A percentile compares a stretch with the other conserved stretches of the same genome.
Evolutionary conservation across 768 basidiomycete genomes (phyloP).

Genomic region (Holtermanniella nyarrowii): DNA sequence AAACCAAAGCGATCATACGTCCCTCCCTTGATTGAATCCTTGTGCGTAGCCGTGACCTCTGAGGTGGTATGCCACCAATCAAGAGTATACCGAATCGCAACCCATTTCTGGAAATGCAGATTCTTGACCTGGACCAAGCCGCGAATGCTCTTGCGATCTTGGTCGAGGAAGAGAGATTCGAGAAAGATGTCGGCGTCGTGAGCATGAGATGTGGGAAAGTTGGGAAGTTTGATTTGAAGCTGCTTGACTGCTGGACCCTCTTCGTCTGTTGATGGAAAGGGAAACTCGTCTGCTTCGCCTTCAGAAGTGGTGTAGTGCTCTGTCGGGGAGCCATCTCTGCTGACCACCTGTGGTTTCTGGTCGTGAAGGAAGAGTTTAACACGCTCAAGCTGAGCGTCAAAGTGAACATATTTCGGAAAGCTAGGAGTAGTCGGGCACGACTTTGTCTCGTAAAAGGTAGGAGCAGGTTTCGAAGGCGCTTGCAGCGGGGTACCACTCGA

Average conservation of each 20-base stretch:
- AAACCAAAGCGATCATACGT: constrained; percentile 35
- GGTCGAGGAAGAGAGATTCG: constrained; percentile 43
- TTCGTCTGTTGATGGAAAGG: constrained; percentile 41
- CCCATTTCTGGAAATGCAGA: constrained; percentile 73
- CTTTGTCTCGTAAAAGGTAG: constrained; percentile 40
- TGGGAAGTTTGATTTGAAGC: constrained; percentile 52
- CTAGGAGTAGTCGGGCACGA: constrained; percentile 72
- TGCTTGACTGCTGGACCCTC: constrained; percentile 27
- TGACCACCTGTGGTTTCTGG: constrained; percentile 89
- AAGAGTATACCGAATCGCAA: constrained; percentile 82
- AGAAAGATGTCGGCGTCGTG: constrained; percentile 41
- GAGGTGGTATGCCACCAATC: constrained; percentile 94
- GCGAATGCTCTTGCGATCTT: constrained; percentile 48
- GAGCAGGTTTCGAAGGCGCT: constrained; percentile 1
- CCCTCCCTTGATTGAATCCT: constrained; percentile 43
- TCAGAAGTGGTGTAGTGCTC: constrained; percentile 49
- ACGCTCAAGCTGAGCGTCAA: constrained; percentile 81
- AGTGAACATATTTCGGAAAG: constrained; percentile 77
- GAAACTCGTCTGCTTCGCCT: constrained; percentile 43
- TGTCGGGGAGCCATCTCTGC: constrained; percentile 77
- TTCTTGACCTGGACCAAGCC: constrained; percentile 74
- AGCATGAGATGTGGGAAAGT: constrained; percentile 51
- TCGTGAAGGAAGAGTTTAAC: constrained; percentile 90
- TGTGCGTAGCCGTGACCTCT: constrained; percentile 72
- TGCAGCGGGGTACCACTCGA: constrained; percentile 45